phyloP scores from a whole-genome alignment of 495 filamentous ascomycete species.

The Trichoderma erinaceum region DNA sequence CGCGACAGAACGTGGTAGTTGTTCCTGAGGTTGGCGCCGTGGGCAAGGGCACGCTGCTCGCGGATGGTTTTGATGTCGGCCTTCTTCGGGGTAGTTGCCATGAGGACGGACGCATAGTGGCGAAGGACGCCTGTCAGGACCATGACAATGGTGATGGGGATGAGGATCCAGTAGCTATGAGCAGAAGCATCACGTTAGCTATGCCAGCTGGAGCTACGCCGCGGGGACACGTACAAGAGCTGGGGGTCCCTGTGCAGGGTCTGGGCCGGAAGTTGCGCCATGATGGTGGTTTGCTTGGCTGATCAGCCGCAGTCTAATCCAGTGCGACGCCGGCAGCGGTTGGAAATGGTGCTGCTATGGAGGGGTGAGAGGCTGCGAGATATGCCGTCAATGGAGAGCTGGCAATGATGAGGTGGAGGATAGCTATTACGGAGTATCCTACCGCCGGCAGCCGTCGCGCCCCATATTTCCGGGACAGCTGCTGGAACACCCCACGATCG shows the following conservation, averaged over 20 bases:
- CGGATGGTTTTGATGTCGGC: constrained; percentile 66
- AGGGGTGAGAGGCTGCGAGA: background rate
- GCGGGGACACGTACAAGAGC: constrained; percentile 62
- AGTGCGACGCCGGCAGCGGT: background rate
- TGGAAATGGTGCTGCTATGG: background rate
- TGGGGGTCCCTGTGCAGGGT: constrained; percentile 98
- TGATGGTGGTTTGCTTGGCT: constrained; percentile 32
- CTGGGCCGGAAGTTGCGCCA: constrained; percentile 84
- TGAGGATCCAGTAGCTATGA: constrained; percentile 90
- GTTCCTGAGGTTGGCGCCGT: constrained; percentile 75
- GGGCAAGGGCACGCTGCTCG: constrained; percentile 82
- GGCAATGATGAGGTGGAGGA: constrained; percentile 11
- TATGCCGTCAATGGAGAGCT: background rate
- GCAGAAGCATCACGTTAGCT: constrained; percentile 67
- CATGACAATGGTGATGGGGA: constrained; percentile 97
- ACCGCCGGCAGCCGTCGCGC: constrained; percentile 3
- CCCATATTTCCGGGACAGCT: background rate
- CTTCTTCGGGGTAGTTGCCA: constrained; percentile 80
- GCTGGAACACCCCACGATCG: background rate
- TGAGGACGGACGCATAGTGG: constrained; percentile 88
- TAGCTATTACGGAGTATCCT: constrained; percentile 12
- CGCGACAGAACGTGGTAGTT: constrained; percentile 69
- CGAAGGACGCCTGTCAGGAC: constrained; percentile 91
- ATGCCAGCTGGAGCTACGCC: constrained; percentile 88
- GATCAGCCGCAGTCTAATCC: background rate